Base-by-base conservation (phyloP, 106 monocot genomes). In the Chionographis japonica region DNA sequence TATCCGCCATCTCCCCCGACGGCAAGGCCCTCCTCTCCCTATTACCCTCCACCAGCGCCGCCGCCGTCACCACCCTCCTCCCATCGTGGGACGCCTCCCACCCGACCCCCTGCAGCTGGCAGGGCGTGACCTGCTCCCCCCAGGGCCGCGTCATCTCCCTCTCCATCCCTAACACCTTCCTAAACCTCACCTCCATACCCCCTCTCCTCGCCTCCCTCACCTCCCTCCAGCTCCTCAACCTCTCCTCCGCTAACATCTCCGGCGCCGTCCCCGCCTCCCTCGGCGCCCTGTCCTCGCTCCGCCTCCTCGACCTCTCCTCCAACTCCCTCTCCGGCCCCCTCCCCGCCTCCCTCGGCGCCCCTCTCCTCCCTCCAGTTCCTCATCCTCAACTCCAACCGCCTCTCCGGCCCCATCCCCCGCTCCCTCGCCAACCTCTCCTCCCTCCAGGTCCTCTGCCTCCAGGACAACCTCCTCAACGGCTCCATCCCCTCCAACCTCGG, bases 61-160 rank as follows among this genome's bases (percentile, higher is more conserved):
- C 43, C 15, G 39, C 61, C 37, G 40, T 70, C n/a, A 37, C 40
- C 8, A 6, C 83, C 2, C 35, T 57, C 11, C 80, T 87, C 12
- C 89, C 86, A 1, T 86, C 92, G 50, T 97, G 95, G 95, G 55
- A 86, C 74, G 78, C 92, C 12, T 57, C 72, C 19, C 52, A 73
- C 15, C 16, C 80, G 5, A 85, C 81, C 10, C 95, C 92, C 0
- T 97, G 95, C 78, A 78, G 82, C 17, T 92, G 95, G 95, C 75
- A 82, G 38, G 92, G 95, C 1, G 84, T 97, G 58, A 87, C 89
- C 15, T 92, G 95, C 79, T 97, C 95, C 4, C 89, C 89, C 10
- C 56, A 78, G 7, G 71, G 61, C 56, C 62, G 82, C 15, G 95
- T 97, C 65, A 84, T 87, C 72, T 97, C 95, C 66, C 82, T 97